Evolutionary conservation across 345 rosid genomes (phyloP).

Genomic region (Aegle marmelos): DNA sequence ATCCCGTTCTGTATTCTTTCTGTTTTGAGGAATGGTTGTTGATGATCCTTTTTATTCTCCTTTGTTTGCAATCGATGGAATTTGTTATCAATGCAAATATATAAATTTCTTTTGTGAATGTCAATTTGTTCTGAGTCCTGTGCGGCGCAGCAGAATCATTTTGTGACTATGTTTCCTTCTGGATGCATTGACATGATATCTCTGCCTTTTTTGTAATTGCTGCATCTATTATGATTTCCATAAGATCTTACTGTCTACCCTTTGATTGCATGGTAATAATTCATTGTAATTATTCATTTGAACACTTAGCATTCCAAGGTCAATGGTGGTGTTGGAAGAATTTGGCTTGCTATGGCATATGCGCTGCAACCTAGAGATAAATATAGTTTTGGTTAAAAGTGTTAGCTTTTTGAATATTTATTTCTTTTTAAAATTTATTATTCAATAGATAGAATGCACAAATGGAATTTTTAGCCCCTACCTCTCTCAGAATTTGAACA

Average conservation of each 20-base stretch:
- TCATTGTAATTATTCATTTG: neutral
- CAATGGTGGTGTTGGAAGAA: neutral
- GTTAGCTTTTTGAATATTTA: neutral
- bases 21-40: neutral
- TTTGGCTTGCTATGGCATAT: neutral
- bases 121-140: neutral
- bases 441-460: neutral
- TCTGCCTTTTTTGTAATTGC: neutral
- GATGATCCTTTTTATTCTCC: neutral
- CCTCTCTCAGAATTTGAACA: neutral
- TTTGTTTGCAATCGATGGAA: neutral
- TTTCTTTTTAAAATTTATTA: too few relatives aligned
- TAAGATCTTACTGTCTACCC: neutral
- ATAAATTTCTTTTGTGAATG: neutral
- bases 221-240: neutral
- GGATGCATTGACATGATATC: neutral
- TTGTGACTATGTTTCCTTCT: neutral
- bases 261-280: neutral
- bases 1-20: too few relatives aligned
- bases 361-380: neutral
- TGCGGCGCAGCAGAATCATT: neutral
- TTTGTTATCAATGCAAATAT: neutral
- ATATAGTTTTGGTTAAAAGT: neutral
- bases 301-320: neutral
- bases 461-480: neutral